Percentiles rank a stretch among this genome's conserved stretches.
Conservation (phyloP, 352 stramenopile genomes). For the Peronospora belbahrii region DNA sequence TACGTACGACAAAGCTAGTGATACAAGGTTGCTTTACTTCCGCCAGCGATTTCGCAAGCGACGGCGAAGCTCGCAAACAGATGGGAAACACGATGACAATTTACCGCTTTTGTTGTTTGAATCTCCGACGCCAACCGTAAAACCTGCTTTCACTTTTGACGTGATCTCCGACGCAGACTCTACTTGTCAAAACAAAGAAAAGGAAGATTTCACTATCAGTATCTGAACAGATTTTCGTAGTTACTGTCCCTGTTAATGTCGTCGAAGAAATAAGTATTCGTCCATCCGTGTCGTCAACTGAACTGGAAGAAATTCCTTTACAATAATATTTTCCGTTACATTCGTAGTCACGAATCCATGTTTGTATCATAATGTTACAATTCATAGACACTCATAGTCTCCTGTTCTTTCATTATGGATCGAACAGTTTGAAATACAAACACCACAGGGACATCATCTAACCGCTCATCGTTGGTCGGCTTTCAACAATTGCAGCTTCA, state of each 20-base stretch:
- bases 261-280: conserved; percentile 11
- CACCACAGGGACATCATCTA: conserved; percentile 1
- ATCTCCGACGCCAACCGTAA: conserved; percentile 11
- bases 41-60: conserved; percentile 22
- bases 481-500: conserved; percentile 4
- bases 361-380: conserved; percentile 24
- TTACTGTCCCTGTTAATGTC: conserved; percentile 12
- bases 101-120: conserved; percentile 16
- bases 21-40: conserved; percentile 21
- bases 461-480: not conserved
- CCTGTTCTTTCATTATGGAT: not conserved
- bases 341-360: not conserved
- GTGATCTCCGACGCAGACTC: not conserved
- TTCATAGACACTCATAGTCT: conserved; percentile 14
- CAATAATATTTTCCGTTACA: not conserved
- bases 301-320: conserved; percentile 16
- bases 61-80: conserved; percentile 4
- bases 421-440: conserved; percentile 19
- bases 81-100: conserved; percentile 16
- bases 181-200: not conserved
- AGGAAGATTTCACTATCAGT: not conserved
- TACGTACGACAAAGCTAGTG: conserved; percentile 12
- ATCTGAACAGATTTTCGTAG: conserved; percentile 7
- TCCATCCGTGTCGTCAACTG: not conserved
- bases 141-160: conserved; percentile 13